Base-by-base conservation (phyloP, 2,329 filamentous ascomycete species). In the Arthrobotrys entomopaga region DNA sequence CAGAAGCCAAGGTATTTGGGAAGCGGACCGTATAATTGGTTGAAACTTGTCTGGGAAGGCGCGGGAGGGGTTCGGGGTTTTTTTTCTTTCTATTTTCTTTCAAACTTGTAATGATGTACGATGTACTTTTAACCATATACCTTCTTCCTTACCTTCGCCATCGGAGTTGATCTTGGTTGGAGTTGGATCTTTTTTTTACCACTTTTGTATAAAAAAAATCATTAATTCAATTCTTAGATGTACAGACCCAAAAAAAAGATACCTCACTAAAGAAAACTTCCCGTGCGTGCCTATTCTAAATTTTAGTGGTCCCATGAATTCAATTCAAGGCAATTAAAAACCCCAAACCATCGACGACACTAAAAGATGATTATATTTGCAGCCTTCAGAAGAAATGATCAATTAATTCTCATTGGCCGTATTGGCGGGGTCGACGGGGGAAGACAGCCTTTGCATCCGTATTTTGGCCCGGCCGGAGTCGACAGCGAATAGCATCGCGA, bases 61-160 rank as follows among this genome's bases (percentile, higher is more conserved):
- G 65, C 65, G 60, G 48, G 65, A 61, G 56, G 65, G 65, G 46
- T 24, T 40, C 43, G 48, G 49, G 63, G 29, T 59, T 22, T 16
- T 43, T 29, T 59, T 22, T 16, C 43, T 29, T 20, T 11, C 24
- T 60, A 38, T 48, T 24, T 38, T 60, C 48, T 48, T 69, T 56
- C 65, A 61, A 15, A 60, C 49, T 69, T 69, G 56, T 69, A 69
- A 69, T 69, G 65, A 69, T 65, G 64, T 67, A 60, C 64, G 65
- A 69, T 69, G 65, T 69, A 69, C 56, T 69, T 38, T 29, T 43
- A 57, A n/a, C 53, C n/a, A 67, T 54, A n/a, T 67, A 60, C 65
- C 40, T 69, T 69, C 65, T 69, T 69, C 3, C 64, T 40, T n/a
- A 19, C n/a, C n/a, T 54, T 59, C 56, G 16, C 3, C 54, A n/a